A percentile compares a stretch with the other conserved stretches of the same genome.
phyloP scores from a whole-genome alignment of 2,329 filamentous ascomycete genomes.

The Alternaria triticina region DNA sequence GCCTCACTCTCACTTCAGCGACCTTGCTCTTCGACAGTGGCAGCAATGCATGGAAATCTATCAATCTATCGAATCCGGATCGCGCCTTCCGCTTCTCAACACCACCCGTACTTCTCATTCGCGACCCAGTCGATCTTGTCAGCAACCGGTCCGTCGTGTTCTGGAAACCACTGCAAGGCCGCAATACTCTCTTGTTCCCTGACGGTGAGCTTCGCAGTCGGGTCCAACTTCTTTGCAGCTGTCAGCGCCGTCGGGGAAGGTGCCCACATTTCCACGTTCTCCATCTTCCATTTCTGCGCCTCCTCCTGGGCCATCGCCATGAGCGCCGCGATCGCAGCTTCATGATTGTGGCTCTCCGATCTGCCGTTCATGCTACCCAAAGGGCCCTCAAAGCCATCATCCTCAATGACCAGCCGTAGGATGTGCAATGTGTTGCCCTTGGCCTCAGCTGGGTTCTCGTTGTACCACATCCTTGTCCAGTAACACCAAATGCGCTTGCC shows the following conservation, averaged over 20 bases:
- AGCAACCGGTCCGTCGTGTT: conserved; percentile 51
- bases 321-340: conserved; percentile 64
- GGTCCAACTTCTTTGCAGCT: conserved; percentile 55
- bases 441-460: conserved; percentile 59
- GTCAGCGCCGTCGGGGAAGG: conserved; percentile 62
- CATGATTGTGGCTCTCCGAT: conserved; percentile 23
- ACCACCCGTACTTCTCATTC: conserved; percentile 83
- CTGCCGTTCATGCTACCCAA: conserved; percentile 28
- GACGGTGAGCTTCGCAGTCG: conserved; percentile 57
- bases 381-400: conserved; percentile 46
- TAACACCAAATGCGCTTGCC: conserved; percentile 73
- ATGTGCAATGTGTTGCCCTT: conserved; percentile 73
- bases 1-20: neutral
- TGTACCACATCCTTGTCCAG: conserved; percentile 71
- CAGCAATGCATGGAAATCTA: neutral
- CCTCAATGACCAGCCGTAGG: conserved; percentile 71
- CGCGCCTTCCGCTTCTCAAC: conserved; percentile 51
- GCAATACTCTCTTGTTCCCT: conserved; percentile 72
- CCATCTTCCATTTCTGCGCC: conserved; percentile 73
- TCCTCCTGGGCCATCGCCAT: conserved; percentile 71
- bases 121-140: conserved; percentile 72
- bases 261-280: conserved; percentile 82
- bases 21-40: neutral
- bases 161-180: conserved; percentile 71
- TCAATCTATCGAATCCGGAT: neutral